A percentile compares a stretch with the other conserved stretches of the same genome.
Conservation (phyloP, 208 protist species). For the Trypanosomatidae sp. region DNA sequence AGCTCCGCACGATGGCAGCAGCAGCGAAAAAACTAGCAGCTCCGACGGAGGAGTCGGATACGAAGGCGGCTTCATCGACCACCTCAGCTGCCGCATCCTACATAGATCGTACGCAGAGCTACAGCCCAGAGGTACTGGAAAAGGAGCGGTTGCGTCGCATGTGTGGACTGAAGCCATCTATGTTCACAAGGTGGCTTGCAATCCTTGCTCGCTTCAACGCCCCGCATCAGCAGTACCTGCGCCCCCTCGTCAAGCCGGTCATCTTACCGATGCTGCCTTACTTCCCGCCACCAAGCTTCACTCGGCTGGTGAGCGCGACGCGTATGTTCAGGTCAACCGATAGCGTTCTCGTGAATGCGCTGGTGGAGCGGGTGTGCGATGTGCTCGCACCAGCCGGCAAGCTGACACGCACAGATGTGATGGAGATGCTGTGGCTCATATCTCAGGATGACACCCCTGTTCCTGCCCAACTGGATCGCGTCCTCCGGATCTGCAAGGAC, state of each 20-base stretch:
- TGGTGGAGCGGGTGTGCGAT: slow-evolving; percentile 40
- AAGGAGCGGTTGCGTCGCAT: slow-evolving; percentile 35
- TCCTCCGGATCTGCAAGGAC: slow-evolving; percentile 19
- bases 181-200: slow-evolving; percentile 68
- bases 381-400: slow-evolving; percentile 17
- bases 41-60: slow-evolving; percentile 1
- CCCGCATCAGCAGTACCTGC: slow-evolving; percentile 80
- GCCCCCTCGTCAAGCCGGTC: slow-evolving; percentile 48
- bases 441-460: slow-evolving; percentile 21
- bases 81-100: neutral
- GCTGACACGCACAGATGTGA: slow-evolving; percentile 30
- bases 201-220: slow-evolving; percentile 59
- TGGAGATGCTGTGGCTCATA: slow-evolving; percentile 30
- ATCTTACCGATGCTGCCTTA: slow-evolving; percentile 53
- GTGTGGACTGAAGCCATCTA: slow-evolving; percentile 55
- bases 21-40: neutral
- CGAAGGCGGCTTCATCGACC: neutral
- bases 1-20: neutral
- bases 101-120: neutral
- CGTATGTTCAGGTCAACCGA: slow-evolving; percentile 49
- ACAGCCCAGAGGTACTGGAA: slow-evolving; percentile 17
- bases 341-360: slow-evolving; percentile 48
- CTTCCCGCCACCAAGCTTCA: slow-evolving; percentile 71
- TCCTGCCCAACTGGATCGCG: slow-evolving; percentile 15
- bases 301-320: slow-evolving; percentile 60